phyloP scores from a whole-genome alignment of 2,329 filamentous ascomycete genomes.

The Fusarium poae region DNA sequence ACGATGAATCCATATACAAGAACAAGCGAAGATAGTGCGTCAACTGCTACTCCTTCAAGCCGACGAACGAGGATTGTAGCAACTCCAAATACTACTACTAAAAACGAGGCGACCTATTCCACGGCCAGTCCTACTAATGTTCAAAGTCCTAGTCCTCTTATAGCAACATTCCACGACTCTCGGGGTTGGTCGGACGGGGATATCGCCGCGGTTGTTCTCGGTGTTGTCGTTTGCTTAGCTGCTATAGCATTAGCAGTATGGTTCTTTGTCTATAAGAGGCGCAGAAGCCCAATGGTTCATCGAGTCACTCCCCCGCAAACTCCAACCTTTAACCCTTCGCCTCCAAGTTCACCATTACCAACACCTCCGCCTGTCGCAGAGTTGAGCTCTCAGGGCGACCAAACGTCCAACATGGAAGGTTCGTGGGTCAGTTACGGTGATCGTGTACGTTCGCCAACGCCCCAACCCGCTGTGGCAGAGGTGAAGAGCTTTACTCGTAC shows the following conservation, averaged over 20 bases:
- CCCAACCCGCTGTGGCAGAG: conserved; percentile 46
- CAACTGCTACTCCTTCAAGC: conserved; percentile 15
- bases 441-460: conserved; percentile 42
- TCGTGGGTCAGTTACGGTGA: conserved; percentile 40
- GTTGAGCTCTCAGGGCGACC: conserved; percentile 13
- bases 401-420: conserved; percentile 14
- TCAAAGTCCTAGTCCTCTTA: conserved; percentile 2
- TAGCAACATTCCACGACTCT: conserved; percentile 2
- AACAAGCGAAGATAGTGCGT: background rate
- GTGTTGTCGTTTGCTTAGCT: conserved; percentile 18
- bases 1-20: conserved; percentile 32
- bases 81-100: conserved; percentile 4
- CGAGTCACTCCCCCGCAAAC: conserved; percentile 2
- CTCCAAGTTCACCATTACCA: conserved; percentile 9
- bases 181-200: conserved; percentile 23
- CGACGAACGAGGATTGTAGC: background rate
- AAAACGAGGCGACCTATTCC: conserved; percentile 5
- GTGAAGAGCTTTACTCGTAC: conserved; percentile 41
- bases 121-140: background rate
- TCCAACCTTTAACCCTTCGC: background rate
- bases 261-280: conserved; percentile 25
- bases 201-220: conserved; percentile 40
- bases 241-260: conserved; percentile 19
- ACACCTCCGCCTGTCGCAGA: conserved; percentile 15
- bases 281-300: conserved; percentile 5